phyloP scores from a whole-genome alignment of 257 asterid genomes.

The Solanum clarkiae region DNA sequence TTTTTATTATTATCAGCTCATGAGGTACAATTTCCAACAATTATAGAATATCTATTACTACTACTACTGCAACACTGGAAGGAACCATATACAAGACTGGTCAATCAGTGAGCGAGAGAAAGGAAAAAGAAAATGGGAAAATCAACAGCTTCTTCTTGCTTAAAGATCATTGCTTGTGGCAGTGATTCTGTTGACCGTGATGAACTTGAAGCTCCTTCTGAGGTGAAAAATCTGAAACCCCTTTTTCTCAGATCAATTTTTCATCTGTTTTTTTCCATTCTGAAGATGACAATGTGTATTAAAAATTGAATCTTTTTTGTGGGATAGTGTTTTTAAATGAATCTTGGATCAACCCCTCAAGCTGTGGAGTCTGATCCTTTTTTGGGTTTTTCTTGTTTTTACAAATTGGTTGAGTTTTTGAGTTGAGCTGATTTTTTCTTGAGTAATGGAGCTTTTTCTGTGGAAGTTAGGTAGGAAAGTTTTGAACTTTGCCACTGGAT shows the following conservation, averaged over 20 bases:
- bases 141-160: constrained; percentile 58
- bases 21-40: constrained; percentile 30
- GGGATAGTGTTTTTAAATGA: not conserved
- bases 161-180: constrained; percentile 71
- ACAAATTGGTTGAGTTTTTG: not conserved
- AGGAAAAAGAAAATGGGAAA: constrained; percentile 37
- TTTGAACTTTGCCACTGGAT: not conserved
- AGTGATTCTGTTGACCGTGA: constrained; percentile 50
- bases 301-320: not conserved
- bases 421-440: not conserved
- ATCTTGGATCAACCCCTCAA: not conserved
- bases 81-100: not conserved
- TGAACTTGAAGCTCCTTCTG: constrained; percentile 39
- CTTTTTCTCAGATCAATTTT: not conserved
- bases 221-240: constrained; percentile 16
- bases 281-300: not conserved
- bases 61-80: not conserved
- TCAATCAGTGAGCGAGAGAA: not conserved
- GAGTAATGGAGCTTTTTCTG: not conserved
- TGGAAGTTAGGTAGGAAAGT: not conserved
- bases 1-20: constrained; percentile 11
- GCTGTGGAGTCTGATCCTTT: not conserved
- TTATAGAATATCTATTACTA: not conserved
- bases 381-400: not conserved
- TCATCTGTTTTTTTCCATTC: not conserved